Evolutionary conservation across 78 protist species (phyloP), one percentile per base, ranked within the genome.

Genomic region (Monocercomonoides exilis): DNA sequence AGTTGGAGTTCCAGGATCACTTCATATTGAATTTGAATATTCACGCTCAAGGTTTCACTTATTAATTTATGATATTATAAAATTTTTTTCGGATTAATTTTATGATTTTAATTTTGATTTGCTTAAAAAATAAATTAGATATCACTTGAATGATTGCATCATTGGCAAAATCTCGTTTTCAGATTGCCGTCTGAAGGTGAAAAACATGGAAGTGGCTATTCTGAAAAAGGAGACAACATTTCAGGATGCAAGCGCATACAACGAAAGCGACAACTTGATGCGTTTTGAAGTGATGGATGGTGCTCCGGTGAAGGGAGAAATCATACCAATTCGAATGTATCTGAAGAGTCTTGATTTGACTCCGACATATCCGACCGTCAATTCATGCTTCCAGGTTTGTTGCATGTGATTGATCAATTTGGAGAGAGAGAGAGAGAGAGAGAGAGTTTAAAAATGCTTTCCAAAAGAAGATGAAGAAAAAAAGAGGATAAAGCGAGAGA

Each of bases 261-360:
- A 77, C 85, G 96, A 94, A 63, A 92, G 81, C 64, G 97, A 95
- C 85, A 95, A 97, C 0, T 43, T 97, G 41, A 89, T 97, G 21
- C 96, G 95, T 85, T 96, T 94, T 45, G 99, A 97, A 77, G 95
- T 97, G 84, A 97, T 97, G 99, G 99, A 97, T 84, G 99, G 98
- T 77, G 92, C 95, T 0, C 98, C 98, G 32, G 97, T 95, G 21
- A 88, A 92, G 2, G 96, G 81, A 33, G 97, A 96, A 80, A 45
- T 95, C 42, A 93, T 97, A 5, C 99, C 98, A 11, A 94, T 97
- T 85, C 96, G 99, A 3, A 92, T 97, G 32, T 97, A 95, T 93
- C 91, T 97, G 34, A 44, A 89, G 45, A 93, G 92, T 35, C 90
- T 93, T 38, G 96, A 95, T 34, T 91, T 96, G 36, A 94, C 98